These are phyloP conservation scores for Spiraea crenata DNA, from an alignment of 331 rosid species.

Conservation along the genomic window DNA sequence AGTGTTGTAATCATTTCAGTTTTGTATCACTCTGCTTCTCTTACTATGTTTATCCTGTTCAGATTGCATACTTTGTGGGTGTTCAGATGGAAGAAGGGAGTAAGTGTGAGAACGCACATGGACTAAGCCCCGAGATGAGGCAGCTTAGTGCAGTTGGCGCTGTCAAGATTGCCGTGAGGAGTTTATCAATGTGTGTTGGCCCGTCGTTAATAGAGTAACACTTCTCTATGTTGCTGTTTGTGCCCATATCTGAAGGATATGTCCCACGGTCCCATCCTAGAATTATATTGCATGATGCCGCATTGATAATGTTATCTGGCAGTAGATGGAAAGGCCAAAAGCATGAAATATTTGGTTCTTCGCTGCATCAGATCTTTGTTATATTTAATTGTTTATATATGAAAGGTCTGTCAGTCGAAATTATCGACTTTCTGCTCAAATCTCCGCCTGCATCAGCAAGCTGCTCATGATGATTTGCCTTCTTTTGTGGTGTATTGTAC, in stretches of 20 bases:
- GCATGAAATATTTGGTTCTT: constrained; percentile 9
- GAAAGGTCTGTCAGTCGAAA: not conserved
- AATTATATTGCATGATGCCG: not conserved
- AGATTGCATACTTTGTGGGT: constrained; percentile 87
- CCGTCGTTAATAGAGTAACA: constrained; percentile 35
- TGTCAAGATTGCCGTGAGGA: constrained; percentile 79
- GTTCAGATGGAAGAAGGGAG: constrained; percentile 75
- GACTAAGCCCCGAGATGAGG: constrained; percentile 66
- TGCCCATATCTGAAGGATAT: not conserved
- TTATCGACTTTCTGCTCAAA: not conserved
- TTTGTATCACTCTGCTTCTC: constrained; percentile 6
- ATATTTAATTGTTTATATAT: constrained; percentile 11
- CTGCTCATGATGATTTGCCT: not conserved
- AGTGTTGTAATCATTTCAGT: too few relatives aligned
- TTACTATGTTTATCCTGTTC: constrained; percentile 30
- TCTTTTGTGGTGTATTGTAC: not conserved
- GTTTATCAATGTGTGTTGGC: constrained; percentile 66
- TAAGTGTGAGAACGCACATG: constrained; percentile 40
- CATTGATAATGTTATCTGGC: not conserved
- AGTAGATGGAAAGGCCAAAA: constrained; percentile 31
- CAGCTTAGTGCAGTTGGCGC: constrained; percentile 80
- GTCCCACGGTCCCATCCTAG: not conserved
- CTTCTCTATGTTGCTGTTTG: not conserved
- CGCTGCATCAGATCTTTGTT: constrained; percentile 8
- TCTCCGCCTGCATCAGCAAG: not conserved